These are phyloP conservation scores for Trichomonas tenax DNA, from an alignment of 208 protist species.

Conservation along the genomic window DNA sequence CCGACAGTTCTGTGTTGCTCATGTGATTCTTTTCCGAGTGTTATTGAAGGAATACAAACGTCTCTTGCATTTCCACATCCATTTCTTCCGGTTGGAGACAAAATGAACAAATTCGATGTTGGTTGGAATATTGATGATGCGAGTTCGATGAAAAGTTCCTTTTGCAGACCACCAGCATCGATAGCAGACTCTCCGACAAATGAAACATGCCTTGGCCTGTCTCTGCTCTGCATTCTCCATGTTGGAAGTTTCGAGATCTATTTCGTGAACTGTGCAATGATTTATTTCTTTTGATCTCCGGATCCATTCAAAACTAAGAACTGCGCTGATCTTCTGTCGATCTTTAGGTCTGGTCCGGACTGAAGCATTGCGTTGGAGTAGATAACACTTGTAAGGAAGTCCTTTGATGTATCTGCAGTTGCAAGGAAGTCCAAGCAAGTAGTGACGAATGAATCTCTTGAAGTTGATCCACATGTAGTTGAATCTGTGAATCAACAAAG, in stretches of 20 bases:
- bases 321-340: background rate
- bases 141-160: background rate
- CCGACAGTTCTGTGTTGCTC: background rate
- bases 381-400: background rate
- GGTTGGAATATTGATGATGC: background rate
- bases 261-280: background rate
- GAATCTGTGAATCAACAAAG: background rate
- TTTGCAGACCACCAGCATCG: background rate
- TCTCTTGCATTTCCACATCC: background rate
- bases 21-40: background rate
- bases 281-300: background rate
- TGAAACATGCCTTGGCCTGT: background rate
- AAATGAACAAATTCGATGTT: background rate
- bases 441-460: background rate
- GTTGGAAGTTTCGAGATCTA: background rate
- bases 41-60: background rate
- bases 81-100: background rate
- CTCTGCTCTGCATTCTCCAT: background rate
- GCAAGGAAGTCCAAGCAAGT: background rate
- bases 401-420: background rate
- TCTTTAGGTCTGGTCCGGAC: background rate
- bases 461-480: background rate
- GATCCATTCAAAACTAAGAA: background rate
- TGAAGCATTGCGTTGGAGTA: background rate
- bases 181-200: background rate